Conservation (phyloP, 495 filamentous ascomycete species). For the Annulohypoxylon maeteangense region DNA sequence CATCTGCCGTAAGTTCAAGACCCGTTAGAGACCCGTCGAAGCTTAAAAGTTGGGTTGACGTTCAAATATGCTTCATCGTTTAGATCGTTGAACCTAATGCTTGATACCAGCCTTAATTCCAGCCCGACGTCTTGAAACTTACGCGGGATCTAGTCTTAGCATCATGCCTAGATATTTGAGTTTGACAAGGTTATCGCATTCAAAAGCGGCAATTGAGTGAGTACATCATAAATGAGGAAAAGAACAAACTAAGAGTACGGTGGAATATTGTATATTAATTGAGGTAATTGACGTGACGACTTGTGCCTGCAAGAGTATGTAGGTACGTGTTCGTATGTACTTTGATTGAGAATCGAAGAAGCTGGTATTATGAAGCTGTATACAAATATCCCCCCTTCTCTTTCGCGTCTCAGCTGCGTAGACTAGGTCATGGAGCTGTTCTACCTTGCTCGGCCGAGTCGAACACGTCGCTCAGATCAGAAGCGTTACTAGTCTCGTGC, state of each 20-base stretch:
- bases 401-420: conserved; percentile 10
- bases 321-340: conserved; percentile 32
- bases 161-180: conserved; percentile 14
- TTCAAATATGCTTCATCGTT: neutral
- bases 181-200: conserved; percentile 16
- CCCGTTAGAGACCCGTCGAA: neutral
- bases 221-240: neutral
- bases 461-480: conserved; percentile 1
- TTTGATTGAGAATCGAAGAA: conserved; percentile 42
- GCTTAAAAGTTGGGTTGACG: neutral
- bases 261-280: neutral
- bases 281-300: neutral
- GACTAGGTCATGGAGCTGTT: conserved; percentile 23
- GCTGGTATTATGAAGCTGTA: conserved; percentile 46
- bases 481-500: conserved; percentile 19
- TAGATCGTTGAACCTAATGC: neutral
- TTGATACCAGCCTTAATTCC: neutral
- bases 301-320: neutral
- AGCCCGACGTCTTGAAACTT: conserved; percentile 6
- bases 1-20: neutral
- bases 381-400: conserved; percentile 32
- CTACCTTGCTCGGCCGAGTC: conserved; percentile 18
- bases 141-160: conserved; percentile 1
- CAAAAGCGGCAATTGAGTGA: neutral
- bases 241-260: neutral